phyloP scores from a whole-genome alignment of 495 filamentous ascomycete genomes.

The Aspergillus wentii region DNA sequence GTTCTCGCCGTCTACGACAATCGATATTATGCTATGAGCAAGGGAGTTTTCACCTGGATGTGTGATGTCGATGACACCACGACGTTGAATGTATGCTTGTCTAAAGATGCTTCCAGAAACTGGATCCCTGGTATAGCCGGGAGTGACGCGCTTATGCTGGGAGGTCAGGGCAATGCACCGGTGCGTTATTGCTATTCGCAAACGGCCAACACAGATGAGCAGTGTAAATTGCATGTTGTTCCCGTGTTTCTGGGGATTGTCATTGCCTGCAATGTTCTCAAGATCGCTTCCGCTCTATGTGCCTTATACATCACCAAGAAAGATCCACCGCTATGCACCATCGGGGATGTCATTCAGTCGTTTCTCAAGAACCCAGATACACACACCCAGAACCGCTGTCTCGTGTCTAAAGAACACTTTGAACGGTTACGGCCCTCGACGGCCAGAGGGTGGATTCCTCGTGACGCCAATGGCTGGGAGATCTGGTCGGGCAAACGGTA shows the following conservation, averaged over 20 bases:
- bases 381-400: background rate
- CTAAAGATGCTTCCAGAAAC: too few species aligned
- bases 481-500: background rate
- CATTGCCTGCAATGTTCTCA: background rate
- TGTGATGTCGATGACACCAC: too few species aligned
- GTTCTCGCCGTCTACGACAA: too few species aligned
- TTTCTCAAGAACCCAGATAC: constrained; percentile 41
- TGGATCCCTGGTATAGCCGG: background rate
- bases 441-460: background rate
- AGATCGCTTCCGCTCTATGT: background rate
- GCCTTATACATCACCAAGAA: background rate
- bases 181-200: background rate
- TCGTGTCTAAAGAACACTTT: background rate
- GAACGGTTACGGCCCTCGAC: background rate
- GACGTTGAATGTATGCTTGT: background rate
- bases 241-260: background rate
- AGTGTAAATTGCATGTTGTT: background rate
- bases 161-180: background rate
- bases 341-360: constrained; percentile 48
- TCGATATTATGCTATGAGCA: background rate
- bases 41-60: too few species aligned
- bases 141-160: background rate
- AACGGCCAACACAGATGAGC: background rate
- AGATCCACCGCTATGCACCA: constrained; percentile 13
- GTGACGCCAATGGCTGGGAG: background rate